Evolutionary conservation across 1,139 yeast species (phyloP), one percentile per base, ranked within the genome.

Genomic region (Geotrichum australiense): DNA sequence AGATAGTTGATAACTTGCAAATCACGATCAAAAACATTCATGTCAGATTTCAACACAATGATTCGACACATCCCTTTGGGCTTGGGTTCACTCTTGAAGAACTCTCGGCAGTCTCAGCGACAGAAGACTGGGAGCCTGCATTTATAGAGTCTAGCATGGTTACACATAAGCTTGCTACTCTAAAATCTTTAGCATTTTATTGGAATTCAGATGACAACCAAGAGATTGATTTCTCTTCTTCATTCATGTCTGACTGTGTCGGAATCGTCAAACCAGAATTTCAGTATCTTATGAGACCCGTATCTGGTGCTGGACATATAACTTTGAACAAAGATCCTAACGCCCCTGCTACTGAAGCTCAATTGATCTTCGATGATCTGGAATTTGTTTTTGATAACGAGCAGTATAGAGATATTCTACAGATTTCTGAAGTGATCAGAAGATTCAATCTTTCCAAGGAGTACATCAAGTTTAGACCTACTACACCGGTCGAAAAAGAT

Each of bases 1-100:
- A 91, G 59, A 80, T 91, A 50, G 80, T 91, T 29, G 97, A 91
- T 59, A 91, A 91, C 55, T 66, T 93, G 43, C 99, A 91, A 59
- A 74, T 91, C 12, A 84, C 94, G 1, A 85, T 91, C 48, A 83
- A 80, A 55, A 86, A 86, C 56, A 91, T 91, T 47, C 98, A 91
- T 60, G 63, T 91, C n/a, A 71, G 98, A 45, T 91, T 87, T 56
- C 73, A 70, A 40, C 50, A 50, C 5, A 53, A 56, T 35, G 15
- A 31, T 16, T 69, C 74, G 10, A 61, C 65, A 28, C 68, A 62
- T 41, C 95, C 96, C 1, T 84, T 84, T 52, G 72, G 96, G 0
- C 64, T 87, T 24, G 99, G 99, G 3, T 53, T 85, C 16, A 80
- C 93, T 0, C 70, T 91, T 42, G 74, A 76, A 37, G 97, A 91